Percentiles rank a stretch among this genome's conserved stretches.
Evolutionary conservation across 2,329 filamentous ascomycete genomes (phyloP).

Genomic region (Bisporella sp.): DNA sequence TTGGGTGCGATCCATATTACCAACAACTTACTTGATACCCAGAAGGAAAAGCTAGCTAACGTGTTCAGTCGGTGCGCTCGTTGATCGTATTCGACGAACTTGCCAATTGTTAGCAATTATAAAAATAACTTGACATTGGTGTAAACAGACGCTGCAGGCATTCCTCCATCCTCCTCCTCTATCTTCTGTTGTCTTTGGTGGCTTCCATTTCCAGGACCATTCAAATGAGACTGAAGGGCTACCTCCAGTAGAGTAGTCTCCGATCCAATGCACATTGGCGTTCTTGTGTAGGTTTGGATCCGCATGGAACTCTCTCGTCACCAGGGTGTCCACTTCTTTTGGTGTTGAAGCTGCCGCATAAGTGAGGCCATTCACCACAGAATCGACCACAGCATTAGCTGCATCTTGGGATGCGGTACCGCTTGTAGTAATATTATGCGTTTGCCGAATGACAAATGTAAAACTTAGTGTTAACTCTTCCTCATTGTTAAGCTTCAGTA

Average conservation of each 20-base stretch:
- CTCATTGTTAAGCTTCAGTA: conserved; percentile 81
- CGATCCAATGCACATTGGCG: conserved; percentile 89
- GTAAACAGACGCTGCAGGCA: conserved; percentile 68
- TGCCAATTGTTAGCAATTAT: conserved; percentile 15
- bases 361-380: conserved; percentile 79
- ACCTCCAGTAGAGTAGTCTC: conserved; percentile 82
- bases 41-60: conserved; percentile 89
- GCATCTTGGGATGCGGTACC: conserved; percentile 43
- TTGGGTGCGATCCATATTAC: conserved; percentile 8
- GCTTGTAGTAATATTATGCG: conserved; percentile 32
- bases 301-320: conserved; percentile 92
- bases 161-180: conserved; percentile 90
- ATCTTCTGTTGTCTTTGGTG: conserved; percentile 76
- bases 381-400: conserved; percentile 51
- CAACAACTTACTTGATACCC: conserved; percentile 66
- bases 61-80: conserved; percentile 83
- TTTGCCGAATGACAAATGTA: conserved; percentile 70
- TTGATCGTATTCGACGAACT: conserved; percentile 97
- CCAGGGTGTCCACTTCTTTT: conserved; percentile 85
- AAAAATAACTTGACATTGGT: not conserved
- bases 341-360: conserved; percentile 83
- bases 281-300: conserved; percentile 98
- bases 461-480: conserved; percentile 93
- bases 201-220: conserved; percentile 96
- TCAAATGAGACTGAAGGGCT: conserved; percentile 79